Evolutionary conservation across 2,329 filamentous ascomycete species (phyloP).

Genomic region (Aspergillus caelatus): DNA sequence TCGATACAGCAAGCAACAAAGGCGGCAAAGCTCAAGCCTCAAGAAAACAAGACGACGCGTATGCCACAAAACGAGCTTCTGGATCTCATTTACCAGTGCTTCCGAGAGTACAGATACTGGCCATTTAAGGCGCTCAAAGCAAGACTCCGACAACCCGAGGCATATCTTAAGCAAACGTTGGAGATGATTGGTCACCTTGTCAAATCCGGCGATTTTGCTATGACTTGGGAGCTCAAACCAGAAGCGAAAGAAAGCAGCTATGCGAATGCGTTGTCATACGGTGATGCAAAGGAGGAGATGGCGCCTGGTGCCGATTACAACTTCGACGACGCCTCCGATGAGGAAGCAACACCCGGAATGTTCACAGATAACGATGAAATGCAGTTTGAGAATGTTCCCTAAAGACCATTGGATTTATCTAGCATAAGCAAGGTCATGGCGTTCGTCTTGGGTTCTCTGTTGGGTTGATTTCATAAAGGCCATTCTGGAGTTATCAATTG

Average conservation of each 20-base stretch:
- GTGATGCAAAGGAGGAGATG: conserved; percentile 56
- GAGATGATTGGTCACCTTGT: conserved; percentile 81
- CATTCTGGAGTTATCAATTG: conserved; percentile 14
- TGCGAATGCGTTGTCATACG: conserved; percentile 40
- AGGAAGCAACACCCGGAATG: conserved; percentile 53
- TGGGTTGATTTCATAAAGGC: conserved; percentile 16
- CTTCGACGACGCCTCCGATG: conserved; percentile 56
- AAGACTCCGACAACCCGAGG: conserved; percentile 81
- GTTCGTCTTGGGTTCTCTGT: conserved; percentile 18
- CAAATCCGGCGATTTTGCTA: conserved; percentile 80
- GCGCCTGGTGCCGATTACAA: conserved; percentile 51
- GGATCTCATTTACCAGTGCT: conserved; percentile 81
- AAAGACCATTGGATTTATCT: conserved; percentile 19
- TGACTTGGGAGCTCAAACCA: conserved; percentile 78
- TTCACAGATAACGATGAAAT: conserved; percentile 65
- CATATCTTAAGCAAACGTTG: conserved; percentile 84
- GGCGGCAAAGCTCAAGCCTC: conserved; percentile 56
- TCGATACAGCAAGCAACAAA: conserved; percentile 50
- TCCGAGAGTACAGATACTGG: conserved; percentile 89
- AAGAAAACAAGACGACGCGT: conserved; percentile 83
- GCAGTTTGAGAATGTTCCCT: conserved; percentile 78
- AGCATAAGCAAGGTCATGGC: conserved; percentile 31
- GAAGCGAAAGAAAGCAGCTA: conserved; percentile 65
- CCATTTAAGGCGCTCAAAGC: conserved; percentile 84
- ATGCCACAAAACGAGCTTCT: conserved; percentile 86